Evolutionary conservation across 192 early-diverging fungal species (phyloP), one percentile per base, ranked within the genome.

Genomic region (Coemansia sp.): DNA sequence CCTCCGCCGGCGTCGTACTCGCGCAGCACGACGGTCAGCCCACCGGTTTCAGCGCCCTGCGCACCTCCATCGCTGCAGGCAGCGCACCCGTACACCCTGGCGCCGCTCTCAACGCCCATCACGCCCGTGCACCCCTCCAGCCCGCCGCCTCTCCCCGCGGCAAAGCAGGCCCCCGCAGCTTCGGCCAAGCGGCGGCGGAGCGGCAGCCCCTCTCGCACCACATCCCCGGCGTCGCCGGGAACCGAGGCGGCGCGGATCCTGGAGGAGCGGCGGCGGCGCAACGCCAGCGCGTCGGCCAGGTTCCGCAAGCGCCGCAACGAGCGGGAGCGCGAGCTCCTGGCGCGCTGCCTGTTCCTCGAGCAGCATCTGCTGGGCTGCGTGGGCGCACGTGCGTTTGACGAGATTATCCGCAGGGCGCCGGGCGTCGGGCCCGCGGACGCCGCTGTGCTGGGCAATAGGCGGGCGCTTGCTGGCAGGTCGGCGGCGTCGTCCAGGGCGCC

Each of bases 231-330:
- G 6, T 10, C 9, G 22, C 22, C 53, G 2, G 53, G 18, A 18
- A 19, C 33, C 25, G 55, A 67, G 57, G 55, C 84, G 0, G 75
- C 73, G 2, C 66, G 81, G 33, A 73, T 87, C 13, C 60, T 87
- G 18, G 81, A 81, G 18, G 85, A 87, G 58, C 81, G 85, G 47
- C 61, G 85, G 55, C 73, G 80, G 44, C 67, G 85, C 43, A 87
- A 87, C 42, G 85, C 85, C 19, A 83, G 73, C 46, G 85, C 85
- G 0, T 85, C 84, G 9, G 84, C 85, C 6, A 53, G 85, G 37
- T 87, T 87, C 60, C 77, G 85, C 43, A 83, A 84, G 49, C 84
- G 85, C 2, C 78, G 85, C 55, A 87, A 87, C 50, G 80, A 84
- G 55, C 77, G 84, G 12, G 85, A 85, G 60, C 66, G 78, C 27